phyloP scores from a whole-genome alignment of 441 rosid genomes.

The Eruca vesicaria region DNA sequence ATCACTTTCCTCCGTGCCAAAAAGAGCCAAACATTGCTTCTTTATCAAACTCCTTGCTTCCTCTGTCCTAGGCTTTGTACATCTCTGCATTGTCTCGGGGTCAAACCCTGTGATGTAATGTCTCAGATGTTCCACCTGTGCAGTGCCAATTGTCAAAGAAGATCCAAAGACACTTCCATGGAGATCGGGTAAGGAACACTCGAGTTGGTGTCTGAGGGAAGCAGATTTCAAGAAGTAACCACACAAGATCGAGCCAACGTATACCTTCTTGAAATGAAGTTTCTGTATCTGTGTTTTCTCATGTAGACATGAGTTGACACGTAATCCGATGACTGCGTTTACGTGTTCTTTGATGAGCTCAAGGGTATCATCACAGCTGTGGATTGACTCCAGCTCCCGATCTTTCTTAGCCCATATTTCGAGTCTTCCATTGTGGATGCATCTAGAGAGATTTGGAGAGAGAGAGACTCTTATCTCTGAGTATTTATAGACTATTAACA shows the following conservation, averaged over 20 bases:
- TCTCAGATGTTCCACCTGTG: slow-evolving; percentile 44
- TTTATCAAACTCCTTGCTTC: slow-evolving; percentile 69
- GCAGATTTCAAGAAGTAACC: slow-evolving; percentile 91
- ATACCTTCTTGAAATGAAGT: slow-evolving; percentile 50
- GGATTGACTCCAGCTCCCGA: slow-evolving; percentile 87
- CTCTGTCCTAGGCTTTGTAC: slow-evolving; percentile 65
- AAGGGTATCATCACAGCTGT: slow-evolving; percentile 56
- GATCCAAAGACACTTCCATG: slow-evolving; percentile 38
- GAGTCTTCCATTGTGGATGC: slow-evolving; percentile 75
- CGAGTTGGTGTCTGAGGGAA: slow-evolving; percentile 66
- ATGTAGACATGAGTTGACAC: slow-evolving; percentile 65
- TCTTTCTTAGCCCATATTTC: slow-evolving; percentile 85
- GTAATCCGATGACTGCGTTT: slow-evolving; percentile 68
- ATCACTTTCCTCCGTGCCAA: slow-evolving; percentile 51
- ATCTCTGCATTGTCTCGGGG: slow-evolving; percentile 60
- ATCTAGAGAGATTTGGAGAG: slow-evolving; percentile 81
- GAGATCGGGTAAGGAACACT: slow-evolving; percentile 43
- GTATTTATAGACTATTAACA: slow-evolving; percentile 73
- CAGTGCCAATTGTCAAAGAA: slow-evolving; percentile 10
- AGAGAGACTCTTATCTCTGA: slow-evolving; percentile 79
- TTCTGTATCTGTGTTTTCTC: slow-evolving; percentile 68
- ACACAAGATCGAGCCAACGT: slow-evolving; percentile 68
- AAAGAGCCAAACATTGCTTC: slow-evolving; percentile 73
- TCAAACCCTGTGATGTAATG: slow-evolving; percentile 69
- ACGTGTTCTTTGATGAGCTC: slow-evolving; percentile 80